Conservation (phyloP, 1,284 basidiomycete genomes). For the Leccinum subrobustum region DNA sequence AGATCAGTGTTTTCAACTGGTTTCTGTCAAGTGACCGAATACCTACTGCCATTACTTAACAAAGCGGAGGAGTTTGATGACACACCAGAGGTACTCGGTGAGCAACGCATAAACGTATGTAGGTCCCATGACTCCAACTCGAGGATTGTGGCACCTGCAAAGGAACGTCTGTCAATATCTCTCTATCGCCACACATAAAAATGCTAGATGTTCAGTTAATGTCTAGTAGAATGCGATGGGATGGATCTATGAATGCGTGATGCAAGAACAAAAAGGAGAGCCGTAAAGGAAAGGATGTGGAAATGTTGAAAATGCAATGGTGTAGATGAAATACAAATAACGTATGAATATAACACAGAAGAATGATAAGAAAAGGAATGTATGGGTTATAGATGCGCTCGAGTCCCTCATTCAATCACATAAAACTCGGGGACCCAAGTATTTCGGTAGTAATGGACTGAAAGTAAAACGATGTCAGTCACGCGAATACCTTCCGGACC, state of each 20-base stretch:
- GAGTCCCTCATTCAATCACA: slow-evolving; percentile 25
- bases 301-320: not conserved
- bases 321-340: slow-evolving; percentile 10
- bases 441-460: slow-evolving; percentile 29
- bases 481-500: slow-evolving; percentile 19
- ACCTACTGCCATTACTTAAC: too few relatives aligned
- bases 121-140: too few relatives aligned
- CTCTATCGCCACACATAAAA: too few relatives aligned
- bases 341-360: not conserved
- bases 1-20: too few relatives aligned
- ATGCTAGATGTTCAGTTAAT: not conserved
- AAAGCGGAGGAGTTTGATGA: too few relatives aligned
- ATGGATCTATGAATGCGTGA: slow-evolving; percentile 1
- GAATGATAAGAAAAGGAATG: not conserved
- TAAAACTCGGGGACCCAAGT: slow-evolving; percentile 33
- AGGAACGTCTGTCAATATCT: too few relatives aligned
- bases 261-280: not conserved
- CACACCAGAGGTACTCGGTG: too few relatives aligned
- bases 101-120: too few relatives aligned
- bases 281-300: not conserved
- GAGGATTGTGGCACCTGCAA: too few relatives aligned
- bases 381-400: not conserved
- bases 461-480: slow-evolving; percentile 25
- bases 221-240: not conserved
- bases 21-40: too few relatives aligned